Evolutionary conservation across 129 eudicot species (phyloP), one percentile per base, ranked within the genome.

Genomic region (Tanacetum coccineum): DNA sequence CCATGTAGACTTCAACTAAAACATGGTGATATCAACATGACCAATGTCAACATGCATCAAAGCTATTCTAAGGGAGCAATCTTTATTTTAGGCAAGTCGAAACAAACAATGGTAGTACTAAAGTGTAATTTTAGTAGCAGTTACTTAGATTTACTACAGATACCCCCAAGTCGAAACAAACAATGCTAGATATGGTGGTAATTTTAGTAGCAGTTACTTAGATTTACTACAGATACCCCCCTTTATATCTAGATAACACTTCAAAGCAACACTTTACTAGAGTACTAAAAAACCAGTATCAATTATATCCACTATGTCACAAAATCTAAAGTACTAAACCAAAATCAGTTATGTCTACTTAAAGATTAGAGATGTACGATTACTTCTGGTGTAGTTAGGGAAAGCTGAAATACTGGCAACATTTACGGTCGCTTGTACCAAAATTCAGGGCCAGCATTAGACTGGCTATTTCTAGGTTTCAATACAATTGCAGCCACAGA

Each of bases 371-470:
- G 53, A 48, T 48, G 53, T 48, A 48, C 53, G 17, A 11, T 48
- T 48, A 48, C 18, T 48, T 48, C 7, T 48, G 7, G 53, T 48
- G 53, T 48, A 13, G 17, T 48, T 0, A 48, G 17, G 53, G 17
- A 48, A 13, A 48, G 17, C 17, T 48, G 17, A 48, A 13, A 48
- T 48, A 3, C 6, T 48, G 17, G 53, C 7, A 48, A 48, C 53
- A n/a, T 48, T 48, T 48, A 48, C 53, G 10, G 17, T 11, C 9
- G 52, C 52, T 47, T 47, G 4, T 47, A 14, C 39, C 52, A 47
- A 47, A 47, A 47, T 47, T 47, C 15, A 47, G 15, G 13, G 14
- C 5, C 74, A 12, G 84, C 62, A 47, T 72, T 89, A 80, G 86
- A 87, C 30, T 70, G 48, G 72, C 78, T 62, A 51, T 63, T 28